A percentile compares a stretch with the other conserved stretches of the same genome.
These are phyloP conservation scores for Seiridium cupressi DNA, from an alignment of 2,329 filamentous ascomycete species.

Conservation along the genomic window DNA sequence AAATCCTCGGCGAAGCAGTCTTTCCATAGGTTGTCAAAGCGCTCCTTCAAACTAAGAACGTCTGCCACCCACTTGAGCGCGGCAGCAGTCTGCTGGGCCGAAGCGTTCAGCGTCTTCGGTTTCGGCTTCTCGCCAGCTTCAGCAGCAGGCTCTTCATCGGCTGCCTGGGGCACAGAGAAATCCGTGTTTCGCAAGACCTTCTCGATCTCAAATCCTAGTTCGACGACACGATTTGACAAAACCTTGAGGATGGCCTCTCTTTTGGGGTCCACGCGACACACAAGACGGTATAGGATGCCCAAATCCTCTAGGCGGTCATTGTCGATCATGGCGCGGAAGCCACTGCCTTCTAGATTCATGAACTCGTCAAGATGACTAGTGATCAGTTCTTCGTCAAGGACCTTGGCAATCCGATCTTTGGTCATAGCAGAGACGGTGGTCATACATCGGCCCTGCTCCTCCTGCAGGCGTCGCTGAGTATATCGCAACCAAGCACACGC, in stretches of 20 bases:
- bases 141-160: slow-evolving; percentile 29
- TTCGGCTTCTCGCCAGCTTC: slow-evolving; percentile 46
- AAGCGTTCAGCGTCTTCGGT: slow-evolving; percentile 49
- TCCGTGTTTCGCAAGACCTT: slow-evolving; percentile 57
- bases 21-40: slow-evolving; percentile 79
- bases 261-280: slow-evolving; percentile 72
- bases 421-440: slow-evolving; percentile 77
- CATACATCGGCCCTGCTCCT: slow-evolving; percentile 80
- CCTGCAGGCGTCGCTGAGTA: slow-evolving; percentile 69
- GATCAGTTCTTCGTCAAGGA: slow-evolving; percentile 82
- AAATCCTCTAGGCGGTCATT: slow-evolving; percentile 81
- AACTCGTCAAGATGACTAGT: slow-evolving; percentile 75
- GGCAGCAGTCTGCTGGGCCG: slow-evolving; percentile 79
- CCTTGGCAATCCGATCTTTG: slow-evolving; percentile 66
- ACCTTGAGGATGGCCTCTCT: slow-evolving; percentile 69
- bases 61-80: slow-evolving; percentile 96
- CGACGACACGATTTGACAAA: slow-evolving; percentile 72
- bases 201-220: slow-evolving; percentile 82
- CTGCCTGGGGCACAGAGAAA: slow-evolving; percentile 39
- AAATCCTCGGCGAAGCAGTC: slow-evolving; percentile 74
- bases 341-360: slow-evolving; percentile 79
- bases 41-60: slow-evolving; percentile 79
- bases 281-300: slow-evolving; percentile 75
- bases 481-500: slow-evolving; percentile 79
- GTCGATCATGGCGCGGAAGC: slow-evolving; percentile 86